phyloP scores from a whole-genome alignment of 2,329 filamentous ascomycete genomes.

The Akanthomyces uredinophilus region DNA sequence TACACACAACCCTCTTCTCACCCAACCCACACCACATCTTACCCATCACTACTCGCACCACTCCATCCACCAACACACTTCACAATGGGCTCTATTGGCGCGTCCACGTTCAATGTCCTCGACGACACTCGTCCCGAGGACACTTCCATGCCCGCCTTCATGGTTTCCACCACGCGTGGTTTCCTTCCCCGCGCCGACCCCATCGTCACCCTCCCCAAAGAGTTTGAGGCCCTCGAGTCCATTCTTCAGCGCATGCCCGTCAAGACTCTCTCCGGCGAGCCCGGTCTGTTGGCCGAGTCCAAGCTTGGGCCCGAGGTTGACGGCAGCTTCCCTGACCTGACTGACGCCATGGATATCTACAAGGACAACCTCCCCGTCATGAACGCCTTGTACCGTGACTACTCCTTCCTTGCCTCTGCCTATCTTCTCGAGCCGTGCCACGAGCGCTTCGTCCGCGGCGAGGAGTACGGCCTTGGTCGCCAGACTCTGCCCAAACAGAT shows the following conservation, averaged over 20 bases:
- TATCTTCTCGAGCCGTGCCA: constrained; percentile 92
- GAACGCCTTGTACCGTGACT: constrained; percentile 86
- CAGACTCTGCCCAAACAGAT: constrained; percentile 68
- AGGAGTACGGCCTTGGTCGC: constrained; percentile 72
- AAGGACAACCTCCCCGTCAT: constrained; percentile 69
- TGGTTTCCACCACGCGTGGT: constrained; percentile 69
- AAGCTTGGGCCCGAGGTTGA: constrained; percentile 71
- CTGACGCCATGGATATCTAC: constrained; percentile 65
- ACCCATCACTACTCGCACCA: constrained; percentile 10
- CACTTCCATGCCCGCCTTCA: constrained; percentile 64
- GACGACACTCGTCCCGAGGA: constrained; percentile 58
- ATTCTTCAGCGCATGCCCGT: constrained; percentile 76
- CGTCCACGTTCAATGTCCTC: constrained; percentile 52
- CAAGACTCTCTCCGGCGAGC: constrained; percentile 63
- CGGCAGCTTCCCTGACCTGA: constrained; percentile 71
- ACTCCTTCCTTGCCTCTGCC: constrained; percentile 82
- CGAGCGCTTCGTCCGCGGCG: constrained; percentile 63
- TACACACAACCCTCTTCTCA: not conserved
- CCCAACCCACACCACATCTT: constrained; percentile 11
- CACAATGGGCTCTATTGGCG: constrained; percentile 39
- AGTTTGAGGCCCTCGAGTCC: constrained; percentile 68
- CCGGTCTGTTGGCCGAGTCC: constrained; percentile 71
- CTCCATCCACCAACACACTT: constrained; percentile 6
- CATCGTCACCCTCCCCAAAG: constrained; percentile 58
- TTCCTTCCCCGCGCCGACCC: constrained; percentile 67